These are phyloP conservation scores for Phialocephala sp. DNA, from an alignment of 2,329 filamentous ascomycete genomes.

Conservation along the genomic window DNA sequence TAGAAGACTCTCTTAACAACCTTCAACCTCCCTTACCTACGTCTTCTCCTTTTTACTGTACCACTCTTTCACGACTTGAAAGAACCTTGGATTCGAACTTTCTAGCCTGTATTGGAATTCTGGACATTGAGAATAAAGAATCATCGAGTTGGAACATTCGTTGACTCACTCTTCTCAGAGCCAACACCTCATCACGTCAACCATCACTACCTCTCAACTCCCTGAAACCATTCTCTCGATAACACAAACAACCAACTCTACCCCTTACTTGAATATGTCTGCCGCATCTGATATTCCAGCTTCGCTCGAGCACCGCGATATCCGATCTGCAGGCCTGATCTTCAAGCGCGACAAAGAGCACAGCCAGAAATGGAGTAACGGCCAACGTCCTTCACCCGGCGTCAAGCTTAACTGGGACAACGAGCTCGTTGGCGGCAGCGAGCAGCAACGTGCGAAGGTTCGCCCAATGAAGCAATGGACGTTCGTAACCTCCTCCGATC, in stretches of 20 bases:
- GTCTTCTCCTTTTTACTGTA: constrained; percentile 14
- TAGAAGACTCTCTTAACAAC: constrained; percentile 26
- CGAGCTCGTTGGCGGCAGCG: constrained; percentile 20
- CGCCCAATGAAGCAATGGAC: constrained; percentile 37
- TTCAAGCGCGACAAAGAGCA: constrained; percentile 43
- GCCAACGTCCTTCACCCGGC: constrained; percentile 33
- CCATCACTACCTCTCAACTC: constrained; percentile 5
- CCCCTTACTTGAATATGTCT: constrained; percentile 26
- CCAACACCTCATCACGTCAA: constrained; percentile 13
- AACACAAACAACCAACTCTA: constrained; percentile 7
- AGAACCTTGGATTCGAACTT: neutral
- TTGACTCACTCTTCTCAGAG: constrained; percentile 19
- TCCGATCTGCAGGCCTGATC: constrained; percentile 38
- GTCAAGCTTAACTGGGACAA: constrained; percentile 18
- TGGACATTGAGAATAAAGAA: constrained; percentile 20
- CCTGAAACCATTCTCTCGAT: constrained; percentile 9
- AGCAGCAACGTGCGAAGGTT: constrained; percentile 32
- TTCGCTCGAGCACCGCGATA: constrained; percentile 37
- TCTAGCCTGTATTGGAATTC: constrained; percentile 13
- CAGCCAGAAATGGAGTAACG: constrained; percentile 39
- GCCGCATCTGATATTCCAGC: constrained; percentile 12
- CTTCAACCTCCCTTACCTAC: constrained; percentile 17
- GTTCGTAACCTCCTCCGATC: neutral
- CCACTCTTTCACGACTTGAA: constrained; percentile 9
- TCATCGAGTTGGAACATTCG: constrained; percentile 17